Base-by-base conservation (phyloP, 768 basidiomycete species). In the Russula griseocarnosa region DNA sequence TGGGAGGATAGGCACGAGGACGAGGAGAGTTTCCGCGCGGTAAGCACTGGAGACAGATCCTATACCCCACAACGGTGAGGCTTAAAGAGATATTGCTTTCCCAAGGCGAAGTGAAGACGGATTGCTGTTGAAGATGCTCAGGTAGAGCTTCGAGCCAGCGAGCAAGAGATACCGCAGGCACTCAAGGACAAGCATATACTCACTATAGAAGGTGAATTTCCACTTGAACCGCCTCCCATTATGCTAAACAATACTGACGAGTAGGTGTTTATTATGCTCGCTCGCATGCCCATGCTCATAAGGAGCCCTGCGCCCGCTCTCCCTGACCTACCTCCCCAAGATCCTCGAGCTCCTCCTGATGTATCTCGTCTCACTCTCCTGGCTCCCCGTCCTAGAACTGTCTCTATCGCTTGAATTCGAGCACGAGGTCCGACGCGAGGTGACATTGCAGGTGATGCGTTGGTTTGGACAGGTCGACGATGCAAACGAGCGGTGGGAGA, bases 91-190 rank as follows among this genome's bases (percentile, higher is more conserved):
- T 1, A 11, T 5, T 54, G n/a, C n/a, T n/a, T 40, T 42, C 60
- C 13, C n/a, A 42, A 79, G 74, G 68, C 67, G 30, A 76, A 78
- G 69, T 71, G 72, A 64, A 69, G 71, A 53, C 67, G 69, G 34
- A 72, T 84, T 69, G 83, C 86, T 0, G 87, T 88, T 67, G 80
- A 83, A 8, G 82, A 87, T 51, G 85, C 90, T 5, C 78, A 77
- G 53, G 73, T 74, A 8, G 81, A 83, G 55, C 81, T 95, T 6
- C 95, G 96, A 70, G 92, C 94, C 4, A 93, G 91, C 71, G 88
- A 94, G 61, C 75, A 70, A 0, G 94, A 96, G 72, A 74, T 98
- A 26, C 77, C 78, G 8, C 73, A 66, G 18, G 92, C 87, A 1
- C 73, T 98, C 32, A 81, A 75, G 57, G 82, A 85, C 22, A 79